Conservation (phyloP, 2,329 filamentous ascomycete genomes). For the Truncatella angustata region DNA sequence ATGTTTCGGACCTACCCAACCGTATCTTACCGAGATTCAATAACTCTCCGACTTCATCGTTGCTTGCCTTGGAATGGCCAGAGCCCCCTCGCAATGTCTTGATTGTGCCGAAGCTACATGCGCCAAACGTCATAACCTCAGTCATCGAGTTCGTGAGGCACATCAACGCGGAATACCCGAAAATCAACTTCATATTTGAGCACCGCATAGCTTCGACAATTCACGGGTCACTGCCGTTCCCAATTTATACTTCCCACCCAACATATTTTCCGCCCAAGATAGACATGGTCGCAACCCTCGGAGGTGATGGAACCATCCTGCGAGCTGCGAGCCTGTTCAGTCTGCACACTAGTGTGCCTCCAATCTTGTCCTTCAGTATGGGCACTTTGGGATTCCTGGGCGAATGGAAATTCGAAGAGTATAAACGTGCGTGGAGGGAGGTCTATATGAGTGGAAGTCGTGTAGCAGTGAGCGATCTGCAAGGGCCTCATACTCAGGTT, state of each 20-base stretch:
- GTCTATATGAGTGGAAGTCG: constrained; percentile 77
- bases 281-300: constrained; percentile 85
- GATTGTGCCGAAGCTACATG: constrained; percentile 58
- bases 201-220: constrained; percentile 69
- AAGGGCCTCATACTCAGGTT: constrained; percentile 38
- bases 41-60: constrained; percentile 53
- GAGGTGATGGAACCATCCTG: constrained; percentile 88
- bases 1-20: constrained; percentile 47
- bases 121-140: constrained; percentile 50
- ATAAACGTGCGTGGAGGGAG: constrained; percentile 88
- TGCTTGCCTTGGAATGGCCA: constrained; percentile 55
- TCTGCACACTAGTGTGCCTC: constrained; percentile 76
- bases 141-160: constrained; percentile 64
- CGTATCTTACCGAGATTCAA: constrained; percentile 64
- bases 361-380: constrained; percentile 94
- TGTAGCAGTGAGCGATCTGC: constrained; percentile 45
- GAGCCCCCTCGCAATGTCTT: constrained; percentile 55
- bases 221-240: constrained; percentile 68
- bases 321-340: constrained; percentile 86
- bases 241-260: constrained; percentile 62
- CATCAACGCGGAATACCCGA: constrained; percentile 75
- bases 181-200: constrained; percentile 81
- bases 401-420: constrained; percentile 93
- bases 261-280: constrained; percentile 69
- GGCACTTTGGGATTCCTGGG: constrained; percentile 92